Evolutionary conservation across 2,329 filamentous ascomycete species (phyloP).

Genomic region (Hortaea werneckii): DNA sequence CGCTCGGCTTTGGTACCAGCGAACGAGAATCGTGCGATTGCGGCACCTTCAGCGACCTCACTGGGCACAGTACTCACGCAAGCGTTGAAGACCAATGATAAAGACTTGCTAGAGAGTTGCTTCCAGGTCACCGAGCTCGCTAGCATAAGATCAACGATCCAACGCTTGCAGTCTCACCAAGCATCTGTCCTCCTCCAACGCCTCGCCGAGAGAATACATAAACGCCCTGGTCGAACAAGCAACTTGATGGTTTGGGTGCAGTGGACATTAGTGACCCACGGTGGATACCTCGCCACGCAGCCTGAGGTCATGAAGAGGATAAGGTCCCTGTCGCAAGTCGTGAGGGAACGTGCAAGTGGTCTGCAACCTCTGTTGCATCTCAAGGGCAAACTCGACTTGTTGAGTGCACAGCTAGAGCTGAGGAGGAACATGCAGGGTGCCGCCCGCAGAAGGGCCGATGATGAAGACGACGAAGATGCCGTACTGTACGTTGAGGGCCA

Average conservation of each 20-base stretch:
- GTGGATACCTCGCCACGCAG: conserved; percentile 79
- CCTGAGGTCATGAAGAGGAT: conserved; percentile 73
- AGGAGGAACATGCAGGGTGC: conserved; percentile 54
- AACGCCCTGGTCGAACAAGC: conserved; percentile 77
- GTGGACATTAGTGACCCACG: conserved; percentile 86
- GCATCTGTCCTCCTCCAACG: conserved; percentile 70
- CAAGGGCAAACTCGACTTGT: conserved; percentile 91
- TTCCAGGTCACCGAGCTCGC: conserved; percentile 67
- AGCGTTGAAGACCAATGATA: conserved; percentile 85
- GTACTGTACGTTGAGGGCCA: conserved; percentile 83
- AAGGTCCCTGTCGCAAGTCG: conserved; percentile 69
- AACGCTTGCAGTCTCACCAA: conserved; percentile 76
- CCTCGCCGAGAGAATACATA: conserved; percentile 76
- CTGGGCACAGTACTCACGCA: conserved; percentile 88
- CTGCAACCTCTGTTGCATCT: conserved; percentile 73
- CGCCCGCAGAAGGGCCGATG: conserved; percentile 39
- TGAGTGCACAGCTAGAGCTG: conserved; percentile 79
- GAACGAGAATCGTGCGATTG: conserved; percentile 39
- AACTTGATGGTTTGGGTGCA: conserved; percentile 92
- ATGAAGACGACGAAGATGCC: conserved; percentile 58
- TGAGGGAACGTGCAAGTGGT: conserved; percentile 75
- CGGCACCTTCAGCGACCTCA: conserved; percentile 63
- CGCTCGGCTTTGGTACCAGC: conserved; percentile 35
- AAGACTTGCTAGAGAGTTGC: conserved; percentile 81
- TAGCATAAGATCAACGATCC: conserved; percentile 79